Percentiles rank a stretch among this genome's conserved stretches.
Evolutionary conservation across 768 basidiomycete species (phyloP).

Genomic region (Boletus speciosus): DNA sequence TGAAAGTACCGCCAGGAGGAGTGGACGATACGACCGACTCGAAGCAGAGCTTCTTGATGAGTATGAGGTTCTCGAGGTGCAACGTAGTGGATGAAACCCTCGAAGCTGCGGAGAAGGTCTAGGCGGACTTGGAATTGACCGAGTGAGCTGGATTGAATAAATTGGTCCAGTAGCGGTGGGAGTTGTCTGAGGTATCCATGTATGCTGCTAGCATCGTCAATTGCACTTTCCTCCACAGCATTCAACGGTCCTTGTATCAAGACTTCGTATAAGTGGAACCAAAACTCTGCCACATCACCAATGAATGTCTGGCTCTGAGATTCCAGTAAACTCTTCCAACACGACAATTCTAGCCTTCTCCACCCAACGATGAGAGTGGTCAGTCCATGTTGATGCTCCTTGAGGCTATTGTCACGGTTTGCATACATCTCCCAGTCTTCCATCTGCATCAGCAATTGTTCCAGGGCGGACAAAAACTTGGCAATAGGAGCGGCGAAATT

Average conservation of each 20-base stretch:
- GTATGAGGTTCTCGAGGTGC: conserved; percentile 27
- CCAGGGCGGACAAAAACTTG: conserved; percentile 75
- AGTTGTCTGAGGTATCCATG: conserved; percentile 59
- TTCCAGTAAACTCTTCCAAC: conserved; percentile 80
- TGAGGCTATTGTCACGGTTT: conserved; percentile 85
- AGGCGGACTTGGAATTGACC: conserved; percentile 80
- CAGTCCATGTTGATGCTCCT: conserved; percentile 58
- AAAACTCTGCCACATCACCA: conserved; percentile 63
- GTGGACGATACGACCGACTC: conserved; percentile 56
- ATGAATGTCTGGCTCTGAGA: conserved; percentile 54
- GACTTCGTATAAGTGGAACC: conserved; percentile 87
- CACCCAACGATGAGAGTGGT: conserved; percentile 79
- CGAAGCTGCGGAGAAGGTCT: conserved; percentile 66
- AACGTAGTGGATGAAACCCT: conserved; percentile 43
- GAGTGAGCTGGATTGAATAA: conserved; percentile 68
- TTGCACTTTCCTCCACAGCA: conserved; percentile 39
- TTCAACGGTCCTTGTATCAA: conserved; percentile 59
- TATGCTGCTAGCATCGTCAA: conserved; percentile 33
- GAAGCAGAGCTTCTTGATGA: conserved; percentile 37
- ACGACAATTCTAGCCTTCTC: conserved; percentile 84
- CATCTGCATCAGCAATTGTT: conserved; percentile 79
- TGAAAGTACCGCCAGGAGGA: conserved; percentile 60
- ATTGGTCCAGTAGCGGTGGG: conserved; percentile 77
- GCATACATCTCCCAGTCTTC: conserved; percentile 98
- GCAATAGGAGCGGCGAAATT: conserved; percentile 72